Evolutionary conservation across 2,329 filamentous ascomycete genomes (phyloP).

Genomic region (Fusarium dimerum): DNA sequence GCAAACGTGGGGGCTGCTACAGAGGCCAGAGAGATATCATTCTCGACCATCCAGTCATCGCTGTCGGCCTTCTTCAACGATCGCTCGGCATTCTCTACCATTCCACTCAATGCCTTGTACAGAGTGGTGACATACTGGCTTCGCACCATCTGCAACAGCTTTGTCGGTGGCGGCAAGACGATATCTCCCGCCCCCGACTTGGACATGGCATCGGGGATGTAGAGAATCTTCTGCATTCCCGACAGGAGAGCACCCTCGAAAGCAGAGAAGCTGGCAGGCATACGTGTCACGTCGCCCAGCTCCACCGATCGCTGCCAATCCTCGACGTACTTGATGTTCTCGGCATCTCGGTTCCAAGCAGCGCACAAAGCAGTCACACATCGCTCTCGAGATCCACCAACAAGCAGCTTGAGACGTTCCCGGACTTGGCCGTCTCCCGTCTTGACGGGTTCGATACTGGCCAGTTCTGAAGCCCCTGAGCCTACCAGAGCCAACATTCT

Average conservation of each 20-base stretch:
- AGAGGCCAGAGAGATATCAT: constrained; percentile 42
- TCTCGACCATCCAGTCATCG: constrained; percentile 58
- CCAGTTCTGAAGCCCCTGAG: constrained; percentile 85
- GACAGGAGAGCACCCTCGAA: constrained; percentile 81
- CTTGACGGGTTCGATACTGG: constrained; percentile 68
- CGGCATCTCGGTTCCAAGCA: constrained; percentile 91
- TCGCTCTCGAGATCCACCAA: constrained; percentile 78
- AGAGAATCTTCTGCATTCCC: constrained; percentile 94
- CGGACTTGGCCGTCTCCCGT: constrained; percentile 56
- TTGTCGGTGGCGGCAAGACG: constrained; percentile 80
- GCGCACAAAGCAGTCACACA: constrained; percentile 83
- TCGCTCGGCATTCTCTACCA: constrained; percentile 94
- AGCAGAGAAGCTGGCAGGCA: constrained; percentile 82
- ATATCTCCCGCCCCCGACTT: constrained; percentile 76
- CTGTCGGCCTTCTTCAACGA: constrained; percentile 65
- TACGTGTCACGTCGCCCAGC: constrained; percentile 81
- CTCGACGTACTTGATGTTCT: constrained; percentile 88
- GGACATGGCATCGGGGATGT: constrained; percentile 81
- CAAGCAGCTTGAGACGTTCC: constrained; percentile 74
- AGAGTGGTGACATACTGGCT: constrained; percentile 91
- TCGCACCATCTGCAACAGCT: constrained; percentile 86
- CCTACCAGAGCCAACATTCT: constrained; percentile 81
- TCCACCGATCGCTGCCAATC: constrained; percentile 88
- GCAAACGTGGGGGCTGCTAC: constrained; percentile 38
- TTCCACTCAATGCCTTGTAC: constrained; percentile 90